Conservation (phyloP, 2,329 filamentous ascomycete genomes). For the Neophaeococcomyces aloes region DNA sequence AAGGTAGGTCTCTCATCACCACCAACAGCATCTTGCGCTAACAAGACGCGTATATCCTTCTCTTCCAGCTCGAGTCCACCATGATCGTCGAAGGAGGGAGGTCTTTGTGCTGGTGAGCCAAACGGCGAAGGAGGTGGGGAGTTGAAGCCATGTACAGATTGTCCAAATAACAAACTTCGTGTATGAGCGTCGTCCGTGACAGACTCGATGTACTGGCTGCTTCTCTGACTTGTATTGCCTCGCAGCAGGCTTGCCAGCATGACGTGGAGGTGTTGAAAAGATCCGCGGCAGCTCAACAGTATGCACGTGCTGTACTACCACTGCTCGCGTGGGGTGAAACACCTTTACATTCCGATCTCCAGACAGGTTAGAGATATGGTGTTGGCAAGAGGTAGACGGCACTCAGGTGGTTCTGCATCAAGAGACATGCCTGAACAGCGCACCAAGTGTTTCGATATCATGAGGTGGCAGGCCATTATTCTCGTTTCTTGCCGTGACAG, state of each 20-base stretch:
- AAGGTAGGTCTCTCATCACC: constrained; percentile 38
- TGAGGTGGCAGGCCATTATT: too few relatives aligned
- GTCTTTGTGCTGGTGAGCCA: constrained; percentile 31
- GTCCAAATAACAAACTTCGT: constrained; percentile 34
- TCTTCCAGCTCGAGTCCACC: constrained; percentile 37
- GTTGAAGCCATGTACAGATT: constrained; percentile 33
- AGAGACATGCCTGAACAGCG: too few relatives aligned
- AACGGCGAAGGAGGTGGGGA: constrained; percentile 27
- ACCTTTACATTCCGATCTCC: not conserved
- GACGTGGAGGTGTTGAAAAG: not conserved
- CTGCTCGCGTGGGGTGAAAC: not conserved
- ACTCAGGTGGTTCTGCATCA: too few relatives aligned
- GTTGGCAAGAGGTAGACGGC: not conserved
- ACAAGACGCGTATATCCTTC: constrained; percentile 37
- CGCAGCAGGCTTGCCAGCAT: constrained; percentile 7
- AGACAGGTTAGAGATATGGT: too few relatives aligned
- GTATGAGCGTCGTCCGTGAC: constrained; percentile 41
- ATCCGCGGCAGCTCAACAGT: not conserved
- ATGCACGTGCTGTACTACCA: constrained; percentile 8
- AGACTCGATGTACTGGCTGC: constrained; percentile 26
- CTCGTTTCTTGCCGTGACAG: too few relatives aligned
- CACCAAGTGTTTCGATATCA: too few relatives aligned
- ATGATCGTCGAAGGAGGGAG: constrained; percentile 37
- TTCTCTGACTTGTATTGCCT: constrained; percentile 3
- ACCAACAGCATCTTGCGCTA: constrained; percentile 39